Evolutionary conservation across 179 eudicot species (phyloP), one percentile per base, ranked within the genome.

Genomic region (Amaranthus tricolor): DNA sequence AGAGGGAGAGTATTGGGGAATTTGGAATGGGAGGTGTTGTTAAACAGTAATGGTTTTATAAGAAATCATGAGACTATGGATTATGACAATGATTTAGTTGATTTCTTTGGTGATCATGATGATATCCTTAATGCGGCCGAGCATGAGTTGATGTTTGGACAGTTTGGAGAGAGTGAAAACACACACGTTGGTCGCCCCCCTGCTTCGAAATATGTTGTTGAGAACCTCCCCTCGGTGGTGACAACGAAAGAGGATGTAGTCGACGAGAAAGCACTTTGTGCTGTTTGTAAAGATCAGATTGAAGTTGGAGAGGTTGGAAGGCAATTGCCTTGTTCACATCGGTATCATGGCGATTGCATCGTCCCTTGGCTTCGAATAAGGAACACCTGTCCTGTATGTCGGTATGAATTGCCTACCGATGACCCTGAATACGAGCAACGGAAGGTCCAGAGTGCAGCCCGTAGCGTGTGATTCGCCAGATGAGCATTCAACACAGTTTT

Each of bases 321-420:
- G 60, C 73, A 58, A 83, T 87, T 95, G 70, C 99, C 99, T 59
- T 95, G 99, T 73, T 82, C 75, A 13, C 99, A 95, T 69, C 79
- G 81, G 55, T 95, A 91, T 77, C 98, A 95, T 77, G 89, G 87
- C 12, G 96, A 89, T 43, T 95, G 98, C 75, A 95, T 95, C 58
- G 60, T 91, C 47, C 99, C 99, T 2, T 93, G 98, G 98, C 84
- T 95, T 17, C 62, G 73, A 17, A 89, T 95, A 68, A 88, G 97
- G 66, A 95, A 95, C 56, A 88, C 98, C 0, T 95, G 99, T 66
- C 99, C 98, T 6, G 92, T 95, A 49, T 95, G 99, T 81, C 90
- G 99, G 54, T 81, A 85, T 78, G 99, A 95, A 77, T 84, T 95
- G 89, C 97, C 98, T 21, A 95, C 99, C 0, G 97, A 94, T 84